phyloP scores from a whole-genome alignment of 257 asterid species.

The Asclepias syriaca region DNA sequence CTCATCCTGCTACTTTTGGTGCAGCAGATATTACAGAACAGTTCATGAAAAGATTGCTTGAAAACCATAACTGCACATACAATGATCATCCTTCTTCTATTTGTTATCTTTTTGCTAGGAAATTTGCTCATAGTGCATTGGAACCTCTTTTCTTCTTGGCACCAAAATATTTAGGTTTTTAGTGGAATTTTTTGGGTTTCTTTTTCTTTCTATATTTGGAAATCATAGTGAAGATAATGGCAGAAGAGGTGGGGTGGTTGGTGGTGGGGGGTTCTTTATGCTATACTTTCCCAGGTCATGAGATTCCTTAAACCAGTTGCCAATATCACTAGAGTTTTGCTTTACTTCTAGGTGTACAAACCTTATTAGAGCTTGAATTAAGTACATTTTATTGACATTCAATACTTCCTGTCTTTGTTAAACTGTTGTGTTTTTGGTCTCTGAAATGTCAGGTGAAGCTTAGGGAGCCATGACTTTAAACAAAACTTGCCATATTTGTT shows the following conservation, averaged over 20 bases:
- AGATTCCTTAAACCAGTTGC: slow-evolving; percentile 1
- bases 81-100: slow-evolving; percentile 24
- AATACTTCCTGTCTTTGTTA: neutral
- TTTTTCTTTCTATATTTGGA: neutral
- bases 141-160: slow-evolving; percentile 40
- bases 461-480: neutral
- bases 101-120: slow-evolving; percentile 45
- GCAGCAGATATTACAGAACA: slow-evolving; percentile 38
- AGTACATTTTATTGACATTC: neutral
- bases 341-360: slow-evolving; percentile 7
- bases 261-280: neutral
- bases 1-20: slow-evolving; percentile 51
- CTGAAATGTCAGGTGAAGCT: too few relatives aligned
- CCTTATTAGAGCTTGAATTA: neutral
- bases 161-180: slow-evolving; percentile 43
- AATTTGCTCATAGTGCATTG: slow-evolving; percentile 46
- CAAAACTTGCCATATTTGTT: neutral
- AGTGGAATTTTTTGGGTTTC: neutral
- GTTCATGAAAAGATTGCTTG: slow-evolving; percentile 36
- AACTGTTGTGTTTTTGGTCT: too few relatives aligned
- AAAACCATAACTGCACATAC: slow-evolving; percentile 26
- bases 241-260: neutral
- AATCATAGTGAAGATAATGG: slow-evolving; percentile 2
- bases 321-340: neutral
- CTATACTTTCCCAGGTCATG: neutral